Conservation (phyloP, 2,329 filamentous ascomycete genomes). For the Colletotrichum phormii region DNA sequence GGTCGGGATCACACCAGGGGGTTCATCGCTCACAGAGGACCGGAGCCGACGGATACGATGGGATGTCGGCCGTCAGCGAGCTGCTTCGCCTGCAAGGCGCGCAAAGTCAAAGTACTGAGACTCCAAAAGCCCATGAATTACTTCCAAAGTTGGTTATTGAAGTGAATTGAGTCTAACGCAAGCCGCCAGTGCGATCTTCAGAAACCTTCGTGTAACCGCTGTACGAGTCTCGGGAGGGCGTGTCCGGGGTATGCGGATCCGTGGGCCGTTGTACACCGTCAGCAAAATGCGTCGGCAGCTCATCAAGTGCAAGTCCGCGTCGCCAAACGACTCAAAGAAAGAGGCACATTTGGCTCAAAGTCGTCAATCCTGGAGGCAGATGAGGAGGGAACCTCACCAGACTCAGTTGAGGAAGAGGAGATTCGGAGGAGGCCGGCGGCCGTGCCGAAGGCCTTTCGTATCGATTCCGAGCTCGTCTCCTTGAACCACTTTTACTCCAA, state of each 20-base stretch:
- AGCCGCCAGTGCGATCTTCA: slow-evolving; percentile 50
- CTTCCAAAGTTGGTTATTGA: background rate
- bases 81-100: slow-evolving; percentile 29
- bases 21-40: background rate
- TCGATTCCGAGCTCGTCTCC: slow-evolving; percentile 10
- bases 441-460: background rate
- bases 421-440: background rate
- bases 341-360: background rate
- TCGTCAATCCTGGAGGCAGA: background rate
- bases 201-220: slow-evolving; percentile 52
- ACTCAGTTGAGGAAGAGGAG: background rate
- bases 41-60: slow-evolving; percentile 34
- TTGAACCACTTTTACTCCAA: slow-evolving; percentile 15
- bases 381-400: background rate
- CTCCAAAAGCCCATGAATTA: background rate
- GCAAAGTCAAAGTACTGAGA: slow-evolving; percentile 24
- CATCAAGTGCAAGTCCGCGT: slow-evolving; percentile 18
- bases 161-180: background rate
- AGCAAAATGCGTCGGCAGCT: slow-evolving; percentile 24
- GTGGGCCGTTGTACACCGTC: slow-evolving; percentile 48
- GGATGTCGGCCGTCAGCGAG: slow-evolving; percentile 15
- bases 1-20: background rate
- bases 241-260: slow-evolving; percentile 54
- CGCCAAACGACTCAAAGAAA: slow-evolving; percentile 25
- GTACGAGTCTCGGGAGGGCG: slow-evolving; percentile 52